Evolutionary conservation across 208 protist species (phyloP).

Genomic region (Naegleria fowleri): DNA sequence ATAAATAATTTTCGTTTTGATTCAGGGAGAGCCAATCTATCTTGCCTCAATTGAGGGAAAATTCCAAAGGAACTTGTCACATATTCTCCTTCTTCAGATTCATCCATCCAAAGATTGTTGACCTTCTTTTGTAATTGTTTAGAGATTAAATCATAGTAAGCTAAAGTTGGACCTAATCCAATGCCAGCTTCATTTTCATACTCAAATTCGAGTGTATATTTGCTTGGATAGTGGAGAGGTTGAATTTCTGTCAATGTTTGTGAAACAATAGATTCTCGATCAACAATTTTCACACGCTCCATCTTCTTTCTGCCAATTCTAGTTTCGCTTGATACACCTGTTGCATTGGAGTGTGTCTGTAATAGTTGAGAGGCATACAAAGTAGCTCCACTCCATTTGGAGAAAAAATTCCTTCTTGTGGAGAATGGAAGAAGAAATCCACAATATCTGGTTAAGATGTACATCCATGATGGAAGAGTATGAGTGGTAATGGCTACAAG

Average conservation of each 20-base stretch:
- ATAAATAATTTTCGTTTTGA: background rate
- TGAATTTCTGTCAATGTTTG: background rate
- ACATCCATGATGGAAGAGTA: background rate
- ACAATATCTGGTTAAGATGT: background rate
- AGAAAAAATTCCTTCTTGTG: background rate
- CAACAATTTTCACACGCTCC: background rate
- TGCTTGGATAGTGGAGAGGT: background rate
- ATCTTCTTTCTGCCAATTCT: background rate
- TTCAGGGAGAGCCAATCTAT: background rate
- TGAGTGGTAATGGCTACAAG: background rate
- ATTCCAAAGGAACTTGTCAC: background rate
- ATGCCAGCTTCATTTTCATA: constrained; percentile 45
- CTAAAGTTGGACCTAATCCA: constrained; percentile 72
- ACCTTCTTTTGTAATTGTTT: constrained; percentile 46
- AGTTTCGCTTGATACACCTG: background rate
- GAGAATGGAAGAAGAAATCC: background rate
- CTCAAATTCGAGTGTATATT: background rate
- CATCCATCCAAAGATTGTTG: background rate
- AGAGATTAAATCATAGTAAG: constrained; percentile 74
- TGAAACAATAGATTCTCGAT: background rate
- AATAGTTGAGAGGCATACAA: background rate
- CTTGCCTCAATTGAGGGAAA: background rate
- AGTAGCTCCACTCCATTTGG: background rate
- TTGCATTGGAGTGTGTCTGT: background rate
- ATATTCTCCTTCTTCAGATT: background rate